Evolutionary conservation across 768 basidiomycete species (phyloP).

Genomic region (Rhodotorula diobovata): DNA sequence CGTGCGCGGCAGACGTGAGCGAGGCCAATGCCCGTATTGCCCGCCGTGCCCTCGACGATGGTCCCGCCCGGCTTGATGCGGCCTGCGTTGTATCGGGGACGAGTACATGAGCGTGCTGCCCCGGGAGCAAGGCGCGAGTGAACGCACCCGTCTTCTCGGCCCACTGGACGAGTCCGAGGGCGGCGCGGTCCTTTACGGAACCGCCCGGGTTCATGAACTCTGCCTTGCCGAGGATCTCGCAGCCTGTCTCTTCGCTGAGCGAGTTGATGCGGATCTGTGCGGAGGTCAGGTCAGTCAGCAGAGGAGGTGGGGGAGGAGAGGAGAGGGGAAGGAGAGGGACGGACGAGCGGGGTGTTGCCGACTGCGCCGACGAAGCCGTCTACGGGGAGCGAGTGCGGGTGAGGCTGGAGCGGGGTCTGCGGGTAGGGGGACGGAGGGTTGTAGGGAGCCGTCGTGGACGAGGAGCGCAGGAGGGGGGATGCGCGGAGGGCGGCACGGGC

Average conservation of each 20-base stretch:
- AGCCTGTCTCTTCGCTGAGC: constrained; percentile 76
- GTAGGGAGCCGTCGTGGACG: not conserved
- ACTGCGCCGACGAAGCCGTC: constrained; percentile 80
- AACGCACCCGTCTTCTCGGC: constrained; percentile 79
- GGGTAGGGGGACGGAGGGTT: constrained; percentile 1
- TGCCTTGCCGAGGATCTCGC: constrained; percentile 85
- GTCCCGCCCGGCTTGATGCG: constrained; percentile 90
- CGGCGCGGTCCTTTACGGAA: constrained; percentile 95
- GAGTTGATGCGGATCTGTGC: constrained; percentile 72
- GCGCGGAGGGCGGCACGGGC: constrained; percentile 2
- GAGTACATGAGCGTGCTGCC: not conserved
- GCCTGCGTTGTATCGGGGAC: constrained; percentile 11
- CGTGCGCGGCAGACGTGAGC: constrained; percentile 83
- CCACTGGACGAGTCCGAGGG: constrained; percentile 75
- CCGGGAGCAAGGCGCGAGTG: not conserved
- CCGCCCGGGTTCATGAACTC: constrained; percentile 99
- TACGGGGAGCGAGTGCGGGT: constrained; percentile 40
- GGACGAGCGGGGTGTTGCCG: constrained; percentile 87
- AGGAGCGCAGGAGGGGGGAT: not conserved
- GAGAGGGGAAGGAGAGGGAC: constrained; percentile 40
- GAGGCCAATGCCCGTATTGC: constrained; percentile 66
- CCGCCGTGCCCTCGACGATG: constrained; percentile 95
- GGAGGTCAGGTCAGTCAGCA: constrained; percentile 4
- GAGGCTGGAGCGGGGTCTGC: constrained; percentile 23
- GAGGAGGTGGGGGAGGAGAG: not conserved